Percentiles rank a stretch among this genome's conserved stretches.
These are phyloP conservation scores for Rubia yunnanensis DNA, from an alignment of 257 asterid species.

Conservation along the genomic window DNA sequence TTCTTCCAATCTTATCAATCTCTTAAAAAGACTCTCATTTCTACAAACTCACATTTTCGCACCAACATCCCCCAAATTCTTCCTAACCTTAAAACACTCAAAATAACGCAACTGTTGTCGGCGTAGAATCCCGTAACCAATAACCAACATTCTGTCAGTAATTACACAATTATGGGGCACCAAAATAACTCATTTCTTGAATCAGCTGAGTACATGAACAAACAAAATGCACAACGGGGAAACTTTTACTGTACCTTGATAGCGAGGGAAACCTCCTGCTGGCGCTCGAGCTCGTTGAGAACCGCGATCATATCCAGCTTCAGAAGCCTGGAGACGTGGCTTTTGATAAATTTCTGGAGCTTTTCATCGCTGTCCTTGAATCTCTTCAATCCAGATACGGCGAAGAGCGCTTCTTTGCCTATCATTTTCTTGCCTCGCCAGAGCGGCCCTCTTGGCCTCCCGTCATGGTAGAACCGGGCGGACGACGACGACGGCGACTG, in stretches of 20 bases:
- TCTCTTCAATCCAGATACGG: constrained; percentile 61
- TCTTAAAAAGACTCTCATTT: not conserved
- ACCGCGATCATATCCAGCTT: constrained; percentile 83
- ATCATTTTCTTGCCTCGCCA: constrained; percentile 92
- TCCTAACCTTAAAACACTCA: not conserved
- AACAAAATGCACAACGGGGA: not conserved
- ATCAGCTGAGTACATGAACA: not conserved
- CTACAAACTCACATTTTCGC: not conserved
- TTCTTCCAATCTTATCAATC: not conserved
- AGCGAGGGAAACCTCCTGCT: constrained; percentile 80
- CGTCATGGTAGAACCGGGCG: constrained; percentile 61
- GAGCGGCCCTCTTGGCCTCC: constrained; percentile 83
- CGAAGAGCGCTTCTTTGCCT: constrained; percentile 87
- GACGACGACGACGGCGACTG: not conserved
- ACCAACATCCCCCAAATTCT: not conserved
- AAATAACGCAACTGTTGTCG: not conserved
- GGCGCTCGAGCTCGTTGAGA: constrained; percentile 86
- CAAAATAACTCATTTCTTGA: not conserved
- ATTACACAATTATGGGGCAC: not conserved
- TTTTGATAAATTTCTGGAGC: constrained; percentile 59
- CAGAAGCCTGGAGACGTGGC: constrained; percentile 72
- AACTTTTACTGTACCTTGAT: constrained; percentile 42
- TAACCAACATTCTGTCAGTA: not conserved
- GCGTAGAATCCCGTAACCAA: not conserved
- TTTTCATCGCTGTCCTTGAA: constrained; percentile 57